Evolutionary conservation across 768 basidiomycete genomes (phyloP).

Genomic region (Leccinum longicurvipes): DNA sequence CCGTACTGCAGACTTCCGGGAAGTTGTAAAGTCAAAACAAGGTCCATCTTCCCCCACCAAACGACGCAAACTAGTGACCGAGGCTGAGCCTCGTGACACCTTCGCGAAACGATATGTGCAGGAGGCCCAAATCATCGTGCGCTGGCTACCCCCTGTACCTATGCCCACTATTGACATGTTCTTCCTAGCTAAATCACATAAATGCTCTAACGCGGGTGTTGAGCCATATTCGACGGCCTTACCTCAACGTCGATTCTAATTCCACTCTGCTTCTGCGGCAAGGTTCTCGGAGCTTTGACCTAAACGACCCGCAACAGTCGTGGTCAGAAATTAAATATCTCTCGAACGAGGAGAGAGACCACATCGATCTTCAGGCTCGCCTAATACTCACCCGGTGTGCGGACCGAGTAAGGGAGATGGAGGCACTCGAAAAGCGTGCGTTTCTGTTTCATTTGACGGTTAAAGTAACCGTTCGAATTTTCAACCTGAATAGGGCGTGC

Average conservation of each 20-base stretch:
- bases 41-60: constrained; percentile 42
- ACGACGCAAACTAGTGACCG: constrained; percentile 44
- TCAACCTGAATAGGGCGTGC: constrained; percentile 49
- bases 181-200: constrained; percentile 65
- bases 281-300: constrained; percentile 50
- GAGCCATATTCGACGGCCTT: constrained; percentile 73
- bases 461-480: constrained; percentile 18
- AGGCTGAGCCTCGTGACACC: constrained; percentile 37
- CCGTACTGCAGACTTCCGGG: constrained; percentile 62
- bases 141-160: constrained; percentile 8
- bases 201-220: constrained; percentile 70
- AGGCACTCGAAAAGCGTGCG: constrained; percentile 85
- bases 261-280: constrained; percentile 50
- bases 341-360: constrained; percentile 89
- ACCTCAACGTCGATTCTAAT: constrained; percentile 75
- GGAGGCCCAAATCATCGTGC: constrained; percentile 73
- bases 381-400: constrained; percentile 83
- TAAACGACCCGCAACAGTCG: constrained; percentile 45
- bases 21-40: constrained; percentile 48
- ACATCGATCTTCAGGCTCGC: constrained; percentile 90
- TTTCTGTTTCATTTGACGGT: constrained; percentile 12
- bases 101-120: constrained; percentile 65
- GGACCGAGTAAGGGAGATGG: constrained; percentile 85
- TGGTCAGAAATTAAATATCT: constrained; percentile 71
- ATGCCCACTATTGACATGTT: background rate